These are phyloP conservation scores for Aspergillus novoparasiticus DNA, from an alignment of 2,329 filamentous ascomycete genomes.

Conservation along the genomic window DNA sequence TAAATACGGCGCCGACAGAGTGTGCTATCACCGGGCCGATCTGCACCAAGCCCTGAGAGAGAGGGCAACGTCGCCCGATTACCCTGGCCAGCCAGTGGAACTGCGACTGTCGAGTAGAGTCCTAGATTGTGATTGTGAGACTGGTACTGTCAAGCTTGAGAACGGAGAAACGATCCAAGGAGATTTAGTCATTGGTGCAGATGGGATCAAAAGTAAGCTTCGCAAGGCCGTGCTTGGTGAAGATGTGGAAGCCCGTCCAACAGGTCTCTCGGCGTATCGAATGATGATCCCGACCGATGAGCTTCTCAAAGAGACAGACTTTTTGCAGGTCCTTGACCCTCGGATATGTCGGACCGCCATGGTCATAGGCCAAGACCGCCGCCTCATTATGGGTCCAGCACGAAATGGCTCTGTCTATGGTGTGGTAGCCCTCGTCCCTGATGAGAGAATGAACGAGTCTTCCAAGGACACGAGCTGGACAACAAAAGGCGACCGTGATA, in stretches of 20 bases:
- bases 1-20: slow-evolving; percentile 24
- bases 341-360: slow-evolving; percentile 47
- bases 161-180: slow-evolving; percentile 18
- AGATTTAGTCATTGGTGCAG: slow-evolving; percentile 33
- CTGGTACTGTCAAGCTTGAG: slow-evolving; percentile 8
- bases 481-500: slow-evolving; percentile 4
- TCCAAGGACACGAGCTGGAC: slow-evolving; percentile 11
- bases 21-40: slow-evolving; percentile 28
- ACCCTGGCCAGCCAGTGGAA: neutral
- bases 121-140: slow-evolving; percentile 6
- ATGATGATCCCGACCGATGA: slow-evolving; percentile 10
- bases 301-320: slow-evolving; percentile 17
- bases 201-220: slow-evolving; percentile 27
- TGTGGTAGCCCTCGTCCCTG: slow-evolving; percentile 49
- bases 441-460: slow-evolving; percentile 24
- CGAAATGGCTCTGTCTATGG: slow-evolving; percentile 46
- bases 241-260: slow-evolving; percentile 4
- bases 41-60: slow-evolving; percentile 25
- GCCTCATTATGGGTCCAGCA: slow-evolving; percentile 51
- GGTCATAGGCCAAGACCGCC: slow-evolving; percentile 46
- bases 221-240: slow-evolving; percentile 1
- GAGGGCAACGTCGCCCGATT: slow-evolving; percentile 1
- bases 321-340: slow-evolving; percentile 37
- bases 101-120: slow-evolving; percentile 2
- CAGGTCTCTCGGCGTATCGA: slow-evolving; percentile 12